Base-by-base conservation (phyloP, 257 asterid species). In the Voacanga thouarsii region DNA sequence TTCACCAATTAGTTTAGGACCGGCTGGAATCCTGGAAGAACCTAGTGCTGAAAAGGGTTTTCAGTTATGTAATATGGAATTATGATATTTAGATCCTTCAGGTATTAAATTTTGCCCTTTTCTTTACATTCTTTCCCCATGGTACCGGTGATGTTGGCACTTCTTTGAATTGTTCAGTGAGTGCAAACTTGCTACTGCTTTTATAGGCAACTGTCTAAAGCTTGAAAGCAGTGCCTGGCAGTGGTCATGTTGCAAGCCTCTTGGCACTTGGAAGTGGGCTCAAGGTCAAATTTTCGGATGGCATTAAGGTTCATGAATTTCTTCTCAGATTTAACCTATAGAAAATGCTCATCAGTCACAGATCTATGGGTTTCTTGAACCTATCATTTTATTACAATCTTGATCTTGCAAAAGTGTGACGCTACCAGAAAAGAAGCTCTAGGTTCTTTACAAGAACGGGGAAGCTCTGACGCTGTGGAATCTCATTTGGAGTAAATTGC, bases 21-120 rank as follows among this genome's bases (percentile, higher is more conserved):
- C 37, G 49, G 76, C 26, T 23, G 60, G 23, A 28, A 28, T 28
- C 64, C 45, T 37, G 26, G 77, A 73, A 24, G 65, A 73, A 23
- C 77, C 77, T 53, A 16, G 50, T 73, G 45, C 12, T 60, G 47
- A 78, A 18, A 82, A 47, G 59, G 83, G 69, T 30, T 69, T 41
- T 68, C 53, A 21, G 73, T 68, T 16, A 41, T 41, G 73, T 68
- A 68, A 39, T 41, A 41, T 68, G 73, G 73, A 68, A 41, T 63
- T 41, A 53, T 41, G 47, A 67, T 66, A 67, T 68, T 68, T 39
- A 39, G 72, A 45, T 39, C 30, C 21, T 75, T 80, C 33, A 59
- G 77, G 33, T 69, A 60, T 47, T 80, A 50, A 49, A 75, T 57
- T 80, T 70, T 75, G 49, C 56, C 72, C 71, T 68, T 47, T 43